Evolutionary conservation across 2,329 filamentous ascomycete genomes (phyloP).

Genomic region (Aspergillus sp.): DNA sequence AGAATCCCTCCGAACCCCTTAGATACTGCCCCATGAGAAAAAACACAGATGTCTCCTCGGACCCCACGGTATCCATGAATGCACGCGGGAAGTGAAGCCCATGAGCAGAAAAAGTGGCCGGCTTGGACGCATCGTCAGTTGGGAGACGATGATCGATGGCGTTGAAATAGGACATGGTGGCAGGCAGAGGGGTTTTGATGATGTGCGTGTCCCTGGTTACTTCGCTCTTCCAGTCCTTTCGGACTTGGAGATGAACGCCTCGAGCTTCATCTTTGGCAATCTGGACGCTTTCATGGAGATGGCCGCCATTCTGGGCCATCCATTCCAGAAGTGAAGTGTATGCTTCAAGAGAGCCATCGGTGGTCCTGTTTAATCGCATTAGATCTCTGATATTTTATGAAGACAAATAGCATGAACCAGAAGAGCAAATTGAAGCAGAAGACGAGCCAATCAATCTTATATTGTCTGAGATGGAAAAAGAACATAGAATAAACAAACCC

Average conservation of each 20-base stretch:
- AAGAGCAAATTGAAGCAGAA: too few species aligned
- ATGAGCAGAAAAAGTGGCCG: constrained; percentile 22
- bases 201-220: constrained; percentile 27
- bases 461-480: too few species aligned
- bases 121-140: neutral
- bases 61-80: constrained; percentile 49
- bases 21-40: constrained; percentile 67
- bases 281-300: constrained; percentile 26
- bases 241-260: constrained; percentile 33
- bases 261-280: constrained; percentile 28
- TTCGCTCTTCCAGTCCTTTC: constrained; percentile 15
- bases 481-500: too few species aligned
- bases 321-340: constrained; percentile 29
- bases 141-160: constrained; percentile 20
- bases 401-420: too few species aligned
- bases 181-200: constrained; percentile 28
- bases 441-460: too few species aligned
- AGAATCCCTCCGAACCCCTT: constrained; percentile 54
- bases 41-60: constrained; percentile 62
- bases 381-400: too few species aligned
- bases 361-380: neutral
- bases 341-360: constrained; percentile 13
- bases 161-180: constrained; percentile 36
- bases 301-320: constrained; percentile 27
- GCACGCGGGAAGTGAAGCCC: constrained; percentile 41